Conservation (phyloP, 257 asterid genomes). For the Striga asiatica region DNA sequence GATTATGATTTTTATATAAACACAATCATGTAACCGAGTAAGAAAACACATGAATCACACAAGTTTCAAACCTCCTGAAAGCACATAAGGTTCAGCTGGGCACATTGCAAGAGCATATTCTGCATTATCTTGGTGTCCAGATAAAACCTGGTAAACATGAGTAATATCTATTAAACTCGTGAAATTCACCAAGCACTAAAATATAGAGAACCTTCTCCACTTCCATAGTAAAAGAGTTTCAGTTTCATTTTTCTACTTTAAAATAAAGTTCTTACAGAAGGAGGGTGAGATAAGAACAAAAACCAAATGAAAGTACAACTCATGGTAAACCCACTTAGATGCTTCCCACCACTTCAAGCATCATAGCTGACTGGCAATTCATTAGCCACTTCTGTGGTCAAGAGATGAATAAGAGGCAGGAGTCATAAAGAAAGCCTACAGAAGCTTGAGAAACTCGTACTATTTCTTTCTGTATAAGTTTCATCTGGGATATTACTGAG, state of each 20-base stretch:
- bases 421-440: not conserved
- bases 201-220: not conserved
- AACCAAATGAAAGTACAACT: too few relatives aligned
- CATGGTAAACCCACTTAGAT: too few relatives aligned
- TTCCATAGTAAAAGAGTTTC: not conserved
- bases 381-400: not conserved
- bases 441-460: not conserved
- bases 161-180: not conserved
- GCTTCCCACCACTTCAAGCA: too few relatives aligned
- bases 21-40: not conserved
- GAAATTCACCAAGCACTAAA: not conserved
- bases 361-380: not conserved
- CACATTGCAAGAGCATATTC: slow-evolving; percentile 97
- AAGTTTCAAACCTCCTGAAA: slow-evolving; percentile 80
- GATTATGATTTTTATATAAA: not conserved
- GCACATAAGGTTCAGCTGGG: slow-evolving; percentile 95
- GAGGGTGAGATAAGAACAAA: not conserved
- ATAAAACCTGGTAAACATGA: slow-evolving; percentile 42
- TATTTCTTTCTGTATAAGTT: too few relatives aligned
- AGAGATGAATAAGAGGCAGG: not conserved
- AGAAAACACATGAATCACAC: not conserved
- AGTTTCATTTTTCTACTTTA: not conserved
- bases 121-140: slow-evolving; percentile 95
- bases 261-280: not conserved
- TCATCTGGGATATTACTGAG: too few relatives aligned